Base-by-base conservation (phyloP, 1,139 yeast genomes). In the Saccharomycopsis hybrid region DNA sequence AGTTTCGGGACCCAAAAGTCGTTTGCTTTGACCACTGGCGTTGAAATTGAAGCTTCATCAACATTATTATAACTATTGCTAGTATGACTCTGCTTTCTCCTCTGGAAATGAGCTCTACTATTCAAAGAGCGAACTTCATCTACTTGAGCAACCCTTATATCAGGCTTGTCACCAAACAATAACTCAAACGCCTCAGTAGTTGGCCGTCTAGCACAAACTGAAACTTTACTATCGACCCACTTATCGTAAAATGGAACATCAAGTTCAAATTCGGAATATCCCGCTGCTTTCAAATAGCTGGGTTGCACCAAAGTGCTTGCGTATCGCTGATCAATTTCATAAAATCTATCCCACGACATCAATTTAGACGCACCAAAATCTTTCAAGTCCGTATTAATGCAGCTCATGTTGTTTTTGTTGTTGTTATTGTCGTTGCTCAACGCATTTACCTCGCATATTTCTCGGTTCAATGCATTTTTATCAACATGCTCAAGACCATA, bases 1-100 rank as follows among this genome's bases (percentile, higher is more conserved):
- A 76, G 56, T 27, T 59, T 56, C 1, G 73, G 68, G 47, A 71
- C 64, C 71, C 75, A 69, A 33, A 63, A 54, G 58, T 69, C 72
- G 31, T 60, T 57, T 9, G 37, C 3, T 52, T 57, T 18, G 2
- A 43, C 4, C 4, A 24, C 39, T 35, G 18, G 18, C 18, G 18
- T 18, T 18, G 18, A 18, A 18, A 18, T 18, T 18, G 18, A 18
- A 18, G 18, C 18, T 18, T 18, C 18, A 18, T 18, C 18, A 18
- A 18, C 18, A 18, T 18, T 18, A 18, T 18, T 18, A 18, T 18
- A 18, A 18, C 18, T 18, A 32, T n/a, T 18, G n/a, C 33, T 33
- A 4, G 24, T 30, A 18, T 43, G 33, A n/a, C 11, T 28, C 56
- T 35, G 29, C 61, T 56, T 11, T 44, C 52, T 36, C 55, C 52